Base-by-base conservation (phyloP, 2,329 filamentous ascomycete species). In the Neofusicoccum kwambonambiense region DNA sequence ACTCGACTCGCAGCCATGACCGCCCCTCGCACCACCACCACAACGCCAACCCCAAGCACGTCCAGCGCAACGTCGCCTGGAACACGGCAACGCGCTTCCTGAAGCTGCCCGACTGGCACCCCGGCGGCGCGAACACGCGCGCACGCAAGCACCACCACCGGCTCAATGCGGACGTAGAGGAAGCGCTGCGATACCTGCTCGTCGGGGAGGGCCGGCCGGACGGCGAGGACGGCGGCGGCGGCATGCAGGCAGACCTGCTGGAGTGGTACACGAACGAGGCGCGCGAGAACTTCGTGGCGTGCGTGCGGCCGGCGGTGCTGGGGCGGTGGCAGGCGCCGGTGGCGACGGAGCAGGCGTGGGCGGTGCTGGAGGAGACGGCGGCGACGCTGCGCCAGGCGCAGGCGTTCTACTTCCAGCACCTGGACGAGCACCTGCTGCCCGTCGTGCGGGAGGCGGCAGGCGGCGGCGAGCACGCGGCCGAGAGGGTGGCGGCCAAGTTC, bases 231-330 rank as follows among this genome's bases (percentile, higher is more conserved):
- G 45, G 69, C 17, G 11, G 17, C 9, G 39, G 31, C 51, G 27
- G 31, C n/a, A 17, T n/a, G 8, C 27, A 15, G 8, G 31, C 51
- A 15, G 45, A 39, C n/a, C 87, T 68, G 45, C 67, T 78, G 31
- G 76, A 79, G n/a, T 83, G 81, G 81, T 83, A 80, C 64, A 75
- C 72, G 5, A 75, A 80, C 51, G 80, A 82, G 65, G 76, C 80
- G 58, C 70, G 75, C 31, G 65, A 75, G 15, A 78, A 82, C 67
- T 82, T 81, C 69, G 75, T 78, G 13, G 70, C 65, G 19, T 65
- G 70, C 58, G 73, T 77, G 6, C 69, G 70, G 42, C 72, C 74
- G 3, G 69, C 45, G 0, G 52, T 79, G 49, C 62, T 70, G 35
- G 68, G 72, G 12, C 49, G 73, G 13, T 79, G 77, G 77, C 58